These are phyloP conservation scores for Blumeriella jaapii DNA, from an alignment of 2,329 filamentous ascomycete species.

Conservation along the genomic window DNA sequence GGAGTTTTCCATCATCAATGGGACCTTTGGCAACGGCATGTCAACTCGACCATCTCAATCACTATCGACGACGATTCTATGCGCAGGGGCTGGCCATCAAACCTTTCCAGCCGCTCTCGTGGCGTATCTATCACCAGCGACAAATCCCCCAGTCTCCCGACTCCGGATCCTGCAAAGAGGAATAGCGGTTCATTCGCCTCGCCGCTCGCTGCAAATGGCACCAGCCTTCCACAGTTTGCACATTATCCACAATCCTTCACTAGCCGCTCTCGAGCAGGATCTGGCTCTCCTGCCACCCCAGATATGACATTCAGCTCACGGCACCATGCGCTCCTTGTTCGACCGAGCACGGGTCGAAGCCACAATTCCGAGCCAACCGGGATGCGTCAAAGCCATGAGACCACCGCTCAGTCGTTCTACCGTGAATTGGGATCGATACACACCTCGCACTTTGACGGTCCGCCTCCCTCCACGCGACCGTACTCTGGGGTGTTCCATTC, in stretches of 20 bases:
- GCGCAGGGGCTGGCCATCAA: conserved; percentile 26
- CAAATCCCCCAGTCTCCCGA: conserved; percentile 48
- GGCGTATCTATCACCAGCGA: conserved; percentile 53
- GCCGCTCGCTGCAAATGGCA: conserved; percentile 33
- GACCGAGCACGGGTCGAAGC: conserved; percentile 50
- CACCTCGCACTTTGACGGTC: conserved; percentile 33
- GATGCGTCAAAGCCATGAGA: conserved; percentile 42
- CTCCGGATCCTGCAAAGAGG: conserved; percentile 54
- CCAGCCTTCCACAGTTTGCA: conserved; percentile 43
- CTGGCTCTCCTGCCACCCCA: conserved; percentile 43
- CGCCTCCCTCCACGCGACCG: conserved; percentile 30
- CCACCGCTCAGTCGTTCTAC: conserved; percentile 28
- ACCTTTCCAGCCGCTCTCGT: conserved; percentile 35
- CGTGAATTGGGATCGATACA: conserved; percentile 46
- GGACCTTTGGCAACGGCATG: conserved; percentile 37
- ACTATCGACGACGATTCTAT: conserved; percentile 28
- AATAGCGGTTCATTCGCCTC: conserved; percentile 57
- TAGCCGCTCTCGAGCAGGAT: conserved; percentile 43
- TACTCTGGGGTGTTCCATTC: conserved; percentile 78
- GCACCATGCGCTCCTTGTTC: conserved; percentile 21
- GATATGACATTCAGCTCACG: conserved; percentile 40
- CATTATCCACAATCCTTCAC: conserved; percentile 40
- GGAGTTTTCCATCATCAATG: conserved; percentile 68
- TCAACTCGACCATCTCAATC: conserved; percentile 25
- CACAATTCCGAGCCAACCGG: conserved; percentile 38